Conservation (phyloP, 2,329 filamentous ascomycete genomes). For the Stachybotrys chartarum region DNA sequence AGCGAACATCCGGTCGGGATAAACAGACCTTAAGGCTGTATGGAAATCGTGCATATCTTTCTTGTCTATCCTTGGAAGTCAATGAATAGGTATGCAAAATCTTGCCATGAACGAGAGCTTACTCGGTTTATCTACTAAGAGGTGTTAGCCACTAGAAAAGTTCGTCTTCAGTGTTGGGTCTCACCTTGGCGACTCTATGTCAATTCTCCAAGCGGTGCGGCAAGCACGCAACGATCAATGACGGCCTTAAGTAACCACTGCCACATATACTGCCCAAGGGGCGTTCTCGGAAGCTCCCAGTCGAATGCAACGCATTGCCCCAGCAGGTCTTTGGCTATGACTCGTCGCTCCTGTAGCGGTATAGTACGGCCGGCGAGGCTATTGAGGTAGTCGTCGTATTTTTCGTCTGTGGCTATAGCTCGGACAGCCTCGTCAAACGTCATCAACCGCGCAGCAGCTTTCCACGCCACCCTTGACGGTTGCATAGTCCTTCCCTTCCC, state of each 20-base stretch:
- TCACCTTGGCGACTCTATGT: slow-evolving; percentile 27
- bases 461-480: slow-evolving; percentile 22
- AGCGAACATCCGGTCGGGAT: slow-evolving; percentile 27
- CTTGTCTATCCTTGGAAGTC: slow-evolving; percentile 5
- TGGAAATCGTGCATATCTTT: slow-evolving; percentile 28
- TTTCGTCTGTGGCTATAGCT: slow-evolving; percentile 12
- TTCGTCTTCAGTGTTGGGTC: no score
- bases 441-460: slow-evolving; percentile 17
- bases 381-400: slow-evolving; percentile 17
- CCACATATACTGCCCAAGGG: slow-evolving; percentile 26
- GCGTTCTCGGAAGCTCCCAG: slow-evolving; percentile 26
- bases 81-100: not conserved
- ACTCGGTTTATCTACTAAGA: not conserved
- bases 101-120: not conserved
- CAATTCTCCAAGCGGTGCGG: slow-evolving; percentile 27
- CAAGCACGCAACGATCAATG: slow-evolving; percentile 23
- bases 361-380: slow-evolving; percentile 3
- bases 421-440: slow-evolving; percentile 28
- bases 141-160: no score
- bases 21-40: slow-evolving; percentile 22
- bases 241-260: slow-evolving; percentile 21
- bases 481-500: slow-evolving; percentile 17
- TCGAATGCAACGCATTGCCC: slow-evolving; percentile 20
- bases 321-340: slow-evolving; percentile 14
- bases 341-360: slow-evolving; percentile 6